Evolutionary conservation across 768 basidiomycete species (phyloP), one percentile per base, ranked within the genome.

Genomic region (Russula brevipes): DNA sequence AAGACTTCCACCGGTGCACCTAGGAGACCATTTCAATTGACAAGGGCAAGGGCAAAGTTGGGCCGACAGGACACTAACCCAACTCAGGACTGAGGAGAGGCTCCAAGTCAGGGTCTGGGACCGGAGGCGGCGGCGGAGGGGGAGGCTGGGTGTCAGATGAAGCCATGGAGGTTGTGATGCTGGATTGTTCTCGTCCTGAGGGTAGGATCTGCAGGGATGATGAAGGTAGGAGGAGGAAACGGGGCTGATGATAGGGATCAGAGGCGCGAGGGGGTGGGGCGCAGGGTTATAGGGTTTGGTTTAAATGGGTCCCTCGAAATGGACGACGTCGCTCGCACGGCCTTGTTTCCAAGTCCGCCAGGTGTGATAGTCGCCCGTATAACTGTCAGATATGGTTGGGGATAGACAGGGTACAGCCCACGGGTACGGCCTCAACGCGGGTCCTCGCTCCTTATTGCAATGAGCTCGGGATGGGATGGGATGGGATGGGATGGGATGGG

Each of bases 281-380:
- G 14, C 5, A 45, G 57, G 36, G 36, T 57, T 58, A 30, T 24
- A 46, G 14, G 0, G 10, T 7, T 35, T 36, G 17, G 10, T 7
- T 35, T 36, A 11, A 6, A 44, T 19, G 41, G 11, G 41, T 4
- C 16, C 41, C 24, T 24, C 24, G 24, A 24, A 42, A 6, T 39
- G 38, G 6, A 6, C 38, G 6, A 42, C 41, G 33, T 56, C 54
- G 33, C 24, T 39, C 54, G 49, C 60, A 56, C 56, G 42, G 59
- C 50, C 44, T 63, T n/a, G 50, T 52, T 57, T 62, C 50, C 61
- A 63, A 63, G 61, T 63, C 61, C 56, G 56, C 61, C 36, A 52
- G n/a, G 14, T 46, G 19, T 24, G 55, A 52, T 62, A 62, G 49
- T 63, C 24, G 59, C 52, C 55, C 49, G 31, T 30, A 31, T 31